These are phyloP conservation scores for Podila verticillata DNA, from an alignment of 192 early-diverging fungal species.

Conservation along the genomic window DNA sequence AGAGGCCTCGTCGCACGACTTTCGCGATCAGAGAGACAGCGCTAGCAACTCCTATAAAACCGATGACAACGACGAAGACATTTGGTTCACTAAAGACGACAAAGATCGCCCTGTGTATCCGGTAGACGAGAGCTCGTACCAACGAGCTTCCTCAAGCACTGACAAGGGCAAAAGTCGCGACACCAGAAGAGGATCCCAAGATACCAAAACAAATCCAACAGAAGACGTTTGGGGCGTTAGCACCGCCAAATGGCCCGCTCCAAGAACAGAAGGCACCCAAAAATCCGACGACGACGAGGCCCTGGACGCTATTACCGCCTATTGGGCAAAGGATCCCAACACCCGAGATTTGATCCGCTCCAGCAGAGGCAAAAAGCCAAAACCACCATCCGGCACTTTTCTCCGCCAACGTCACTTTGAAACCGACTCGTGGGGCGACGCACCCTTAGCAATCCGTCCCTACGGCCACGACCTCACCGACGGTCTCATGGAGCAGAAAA, in stretches of 20 bases:
- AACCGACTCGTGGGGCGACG: constrained; percentile 28
- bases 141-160: not conserved
- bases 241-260: constrained; percentile 3
- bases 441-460: constrained; percentile 7
- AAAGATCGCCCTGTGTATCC: too few species aligned
- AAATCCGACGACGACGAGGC: constrained; percentile 6
- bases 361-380: constrained; percentile 8
- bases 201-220: not conserved
- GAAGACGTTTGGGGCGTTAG: constrained; percentile 24
- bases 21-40: not conserved
- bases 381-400: not conserved
- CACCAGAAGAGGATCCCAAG: not conserved
- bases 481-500: constrained; percentile 30
- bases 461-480: constrained; percentile 24
- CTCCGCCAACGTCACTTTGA: not conserved
- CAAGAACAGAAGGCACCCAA: not conserved
- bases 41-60: not conserved
- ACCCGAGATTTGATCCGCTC: constrained; percentile 16
- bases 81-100: not conserved
- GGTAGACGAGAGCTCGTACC: not conserved
- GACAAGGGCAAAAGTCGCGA: not conserved
- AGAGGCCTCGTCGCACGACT: not conserved
- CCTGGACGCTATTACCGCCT: constrained; percentile 23
- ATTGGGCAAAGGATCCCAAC: constrained; percentile 18
- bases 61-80: not conserved